Evolutionary conservation across 2,329 filamentous ascomycete genomes (phyloP), one percentile per base, ranked within the genome.

Genomic region (Aspergillus phoenicis): DNA sequence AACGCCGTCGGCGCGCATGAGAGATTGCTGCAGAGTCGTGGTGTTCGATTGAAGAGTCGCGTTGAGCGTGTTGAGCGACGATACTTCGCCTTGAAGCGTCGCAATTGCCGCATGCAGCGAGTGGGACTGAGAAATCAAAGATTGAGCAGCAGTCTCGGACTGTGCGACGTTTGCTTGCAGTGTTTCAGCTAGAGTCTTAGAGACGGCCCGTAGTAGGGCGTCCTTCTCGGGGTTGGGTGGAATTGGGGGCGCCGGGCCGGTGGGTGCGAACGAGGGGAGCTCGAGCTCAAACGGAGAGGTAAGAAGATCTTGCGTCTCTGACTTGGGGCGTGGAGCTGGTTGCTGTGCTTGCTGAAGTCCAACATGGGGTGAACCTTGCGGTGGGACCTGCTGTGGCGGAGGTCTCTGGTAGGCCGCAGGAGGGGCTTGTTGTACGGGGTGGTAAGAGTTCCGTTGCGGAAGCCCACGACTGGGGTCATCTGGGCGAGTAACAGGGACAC

Each of bases 211-310:
- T 3, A 97, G 83, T 15, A 98, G 85, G 20, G 90, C 89, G 75
- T 98, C 93, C 74, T 97, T 97, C 77, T 98, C 92, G 0, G 95
- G 95, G 70, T 99, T 99, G 0, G 93, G 93, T 0, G 95, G 94
- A 33, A 97, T 92, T 0, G 94, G 93, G 0, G 95, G 94, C 0
- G 92, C 87, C 5, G 89, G 83, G 7, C 73, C 72, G 5, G 74
- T 68, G 52, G 72, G 70, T 15, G 70, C 51, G 54, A 76, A 78
- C 6, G 80, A 80, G 10, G 85, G 84, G 4, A 87, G 75, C 22
- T 85, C 81, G 5, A 87, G 78, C 62, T 88, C 84, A 58, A 89
- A 85, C 1, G 85, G 84, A 20, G 86, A 87, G 36, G 86, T 85
- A 57, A 90, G 81, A 51, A 90, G 82, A 67, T 90, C 86, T 13